These are phyloP conservation scores for Amylocystis lapponica DNA, from an alignment of 768 basidiomycete species.

Conservation along the genomic window DNA sequence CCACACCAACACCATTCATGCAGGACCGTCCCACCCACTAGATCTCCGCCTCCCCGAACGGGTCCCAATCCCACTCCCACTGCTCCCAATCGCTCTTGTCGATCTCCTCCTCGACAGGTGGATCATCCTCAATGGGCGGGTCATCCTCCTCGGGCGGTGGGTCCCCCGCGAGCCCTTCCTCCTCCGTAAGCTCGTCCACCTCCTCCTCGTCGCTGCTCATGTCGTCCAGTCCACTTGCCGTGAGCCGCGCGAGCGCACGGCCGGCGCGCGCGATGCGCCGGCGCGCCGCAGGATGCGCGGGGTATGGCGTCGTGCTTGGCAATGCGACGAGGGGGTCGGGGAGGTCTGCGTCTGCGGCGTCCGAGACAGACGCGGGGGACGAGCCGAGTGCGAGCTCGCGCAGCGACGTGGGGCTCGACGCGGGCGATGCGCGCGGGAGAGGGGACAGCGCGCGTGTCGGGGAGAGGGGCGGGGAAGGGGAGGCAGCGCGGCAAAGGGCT, in stretches of 20 bases:
- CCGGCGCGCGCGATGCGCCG: slow-evolving; percentile 23
- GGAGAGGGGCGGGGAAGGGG: neutral
- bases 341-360: too few relatives aligned
- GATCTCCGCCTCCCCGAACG: slow-evolving; percentile 1
- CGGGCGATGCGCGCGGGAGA: slow-evolving; percentile 9
- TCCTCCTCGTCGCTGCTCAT: slow-evolving; percentile 21
- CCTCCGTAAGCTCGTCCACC: slow-evolving; percentile 7
- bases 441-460: slow-evolving; percentile 6
- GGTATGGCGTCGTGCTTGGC: slow-evolving; percentile 21
- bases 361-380: too few relatives aligned
- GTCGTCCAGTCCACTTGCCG: slow-evolving; percentile 17
- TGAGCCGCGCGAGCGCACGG: slow-evolving; percentile 19
- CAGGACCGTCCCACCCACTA: too few relatives aligned
- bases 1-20: too few relatives aligned
- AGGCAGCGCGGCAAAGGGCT: slow-evolving; percentile 5
- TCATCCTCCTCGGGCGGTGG: too few relatives aligned
- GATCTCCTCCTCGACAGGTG: too few relatives aligned
- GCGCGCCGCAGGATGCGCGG: slow-evolving; percentile 20
- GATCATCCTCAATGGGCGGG: too few relatives aligned
- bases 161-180: too few relatives aligned
- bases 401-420: slow-evolving; percentile 8
- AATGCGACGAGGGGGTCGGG: slow-evolving; percentile 17
- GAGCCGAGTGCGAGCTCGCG: neutral
- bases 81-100: too few relatives aligned
- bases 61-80: slow-evolving; percentile 1